Evolutionary conservation across 495 filamentous ascomycete species (phyloP).

Genomic region (Pseudoneurospora amorphoporcata): DNA sequence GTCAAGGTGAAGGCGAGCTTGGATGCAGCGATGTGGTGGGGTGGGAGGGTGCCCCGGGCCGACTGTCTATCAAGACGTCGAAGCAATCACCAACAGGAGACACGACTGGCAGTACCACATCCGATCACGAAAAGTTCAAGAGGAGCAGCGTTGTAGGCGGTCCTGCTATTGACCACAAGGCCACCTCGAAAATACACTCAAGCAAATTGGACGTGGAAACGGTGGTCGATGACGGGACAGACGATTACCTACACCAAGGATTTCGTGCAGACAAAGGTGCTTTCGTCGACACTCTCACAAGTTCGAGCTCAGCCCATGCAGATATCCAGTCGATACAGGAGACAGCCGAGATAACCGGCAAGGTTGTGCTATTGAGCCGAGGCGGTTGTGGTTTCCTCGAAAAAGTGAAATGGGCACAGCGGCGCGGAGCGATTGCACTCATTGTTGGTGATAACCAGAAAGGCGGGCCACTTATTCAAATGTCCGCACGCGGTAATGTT

Average conservation of each 20-base stretch:
- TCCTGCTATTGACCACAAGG: slow-evolving; percentile 16
- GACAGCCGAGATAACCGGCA: slow-evolving; percentile 86
- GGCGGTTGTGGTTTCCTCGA: slow-evolving; percentile 95
- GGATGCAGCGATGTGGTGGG: slow-evolving; percentile 96
- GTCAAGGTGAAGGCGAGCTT: slow-evolving; percentile 72
- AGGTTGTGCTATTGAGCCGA: slow-evolving; percentile 78
- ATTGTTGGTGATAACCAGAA: slow-evolving; percentile 91
- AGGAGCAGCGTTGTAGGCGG: slow-evolving; percentile 10
- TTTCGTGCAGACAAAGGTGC: slow-evolving; percentile 31
- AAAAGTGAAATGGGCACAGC: slow-evolving; percentile 93
- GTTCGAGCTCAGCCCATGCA: slow-evolving; percentile 52
- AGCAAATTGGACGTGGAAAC: slow-evolving; percentile 4
- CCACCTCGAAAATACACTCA: slow-evolving; percentile 13
- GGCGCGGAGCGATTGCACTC: slow-evolving; percentile 75
- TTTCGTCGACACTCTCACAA: slow-evolving; percentile 17
- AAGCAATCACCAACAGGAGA: slow-evolving; percentile 12
- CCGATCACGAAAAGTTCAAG: slow-evolving; percentile 7
- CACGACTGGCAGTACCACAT: slow-evolving; percentile 4
- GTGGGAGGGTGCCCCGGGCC: slow-evolving; percentile 51
- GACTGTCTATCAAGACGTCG: slow-evolving; percentile 13
- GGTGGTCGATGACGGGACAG: slow-evolving; percentile 66
- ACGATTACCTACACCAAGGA: slow-evolving; percentile 76
- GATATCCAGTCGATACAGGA: slow-evolving; percentile 95
- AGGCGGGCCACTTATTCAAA: slow-evolving; percentile 80
- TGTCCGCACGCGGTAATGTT: slow-evolving; percentile 93